Evolutionary conservation across 106 monocot species (phyloP), one percentile per base, ranked within the genome.

Genomic region (Triglochin maritima): DNA sequence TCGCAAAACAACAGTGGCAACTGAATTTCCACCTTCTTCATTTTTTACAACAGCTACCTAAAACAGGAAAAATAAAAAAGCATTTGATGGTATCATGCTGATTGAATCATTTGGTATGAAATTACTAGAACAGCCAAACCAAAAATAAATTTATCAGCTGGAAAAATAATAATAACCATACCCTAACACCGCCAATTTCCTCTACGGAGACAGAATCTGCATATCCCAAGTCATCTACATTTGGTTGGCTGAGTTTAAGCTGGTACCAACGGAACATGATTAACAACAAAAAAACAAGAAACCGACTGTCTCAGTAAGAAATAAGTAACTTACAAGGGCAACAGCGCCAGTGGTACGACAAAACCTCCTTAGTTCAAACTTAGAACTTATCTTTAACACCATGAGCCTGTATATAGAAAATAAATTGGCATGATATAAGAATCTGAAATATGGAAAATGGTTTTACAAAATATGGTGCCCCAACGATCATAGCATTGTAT

Each of bases 301-400:
- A 71, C 17, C 5, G 44, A 56, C 29, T 63, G 59, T 42, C 7
- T 57, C 59, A 52, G 70, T 29, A 29, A 11, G 43, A 50, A 49
- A 59, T 48, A 8, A 62, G 42, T 50, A 62, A 75, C 80, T 79
- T 88, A 98, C 96, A 74, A 86, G 76, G 73, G 91, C 90, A 57
- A 98, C 69, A 73, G 88, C 81, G 75, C 96, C 96, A 62, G 96
- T 92, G 51, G 91, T 98, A 67, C 88, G 91, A 71, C 96, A 98
- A 74, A 98, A 86, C 59, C 91, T 83, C 56, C 96, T 59, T 44
- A 98, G 72, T 71, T 98, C 96, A 78, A 98, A 98, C 57, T 98
- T 92, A 52, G 91, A 98, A 67, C 88, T 92, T 12, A 98, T 92
- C 76, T 91, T 98, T 63, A 98, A 65, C 61, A 98, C 88, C 96